Base-by-base conservation (phyloP, 1,284 basidiomycete species). In the Trichosporon inkin region DNA sequence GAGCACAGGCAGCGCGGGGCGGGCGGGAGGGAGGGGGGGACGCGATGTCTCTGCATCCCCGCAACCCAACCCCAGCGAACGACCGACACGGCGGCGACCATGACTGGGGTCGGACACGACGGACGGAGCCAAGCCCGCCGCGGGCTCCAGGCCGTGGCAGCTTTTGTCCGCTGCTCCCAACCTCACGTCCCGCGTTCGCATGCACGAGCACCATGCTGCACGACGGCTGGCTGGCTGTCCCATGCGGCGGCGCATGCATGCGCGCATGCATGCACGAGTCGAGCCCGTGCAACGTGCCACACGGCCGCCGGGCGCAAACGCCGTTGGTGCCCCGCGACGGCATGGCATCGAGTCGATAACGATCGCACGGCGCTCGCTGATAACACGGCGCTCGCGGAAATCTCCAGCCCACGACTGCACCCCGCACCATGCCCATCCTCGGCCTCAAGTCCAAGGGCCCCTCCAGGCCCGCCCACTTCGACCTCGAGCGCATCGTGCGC, bases 401-500 rank as follows among this genome's bases (percentile, higher is more conserved):
- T 13, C 24, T 49, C 22, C 22, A 13, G 22, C 44, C 14, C 24
- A n/a, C 16, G 4, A n/a, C 19, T 16, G 22, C 44, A 32, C 14
- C 16, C 47, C 20, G 19, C 34, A n/a, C 36, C 53, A 79, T 80
- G 78, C 70, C 78, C 39, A 79, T 79, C 61, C 75, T 79, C 62
- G 77, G 79, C 49, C 61, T 77, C 62, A 73, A 74, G 62, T 59
- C 69, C 8, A 62, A 67, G 32, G 80, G 79, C 53, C 82, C 84
- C 8, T 77, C 80, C 10, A 79, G 82, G 38, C 89, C 91, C 0
- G 74, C 85, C 14, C 91, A 92, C 79, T 94, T 94, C 72, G 81
- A 86, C 70, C 86, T 94, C 62, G 86, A 89, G 79, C 77, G 80
- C n/a, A 85, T 92, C 60, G 89, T 98, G 68, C 85, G 95, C 28